Evolutionary conservation across 306 rosid species (phyloP).

Genomic region (Casuarina equisetifolia): DNA sequence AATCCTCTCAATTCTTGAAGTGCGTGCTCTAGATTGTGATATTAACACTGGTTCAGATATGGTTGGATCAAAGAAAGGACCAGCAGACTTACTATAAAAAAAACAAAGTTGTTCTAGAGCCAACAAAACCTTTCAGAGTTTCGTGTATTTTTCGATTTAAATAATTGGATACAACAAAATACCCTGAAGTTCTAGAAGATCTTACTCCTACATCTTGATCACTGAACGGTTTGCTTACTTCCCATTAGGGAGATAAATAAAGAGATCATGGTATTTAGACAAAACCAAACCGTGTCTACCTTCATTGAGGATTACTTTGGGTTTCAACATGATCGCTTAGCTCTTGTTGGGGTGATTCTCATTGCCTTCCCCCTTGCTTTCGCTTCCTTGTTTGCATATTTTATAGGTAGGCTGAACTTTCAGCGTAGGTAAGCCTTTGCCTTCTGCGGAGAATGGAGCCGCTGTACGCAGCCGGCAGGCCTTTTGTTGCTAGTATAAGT

Average conservation of each 20-base stretch:
- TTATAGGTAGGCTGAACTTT: neutral
- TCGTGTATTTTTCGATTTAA: no score
- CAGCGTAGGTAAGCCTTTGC: neutral
- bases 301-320: conserved; percentile 3
- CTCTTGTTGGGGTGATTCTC: neutral
- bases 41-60: no score
- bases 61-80: no score
- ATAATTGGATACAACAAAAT: no score
- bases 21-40: no score
- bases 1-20: no score
- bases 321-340: neutral
- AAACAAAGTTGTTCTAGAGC: no score
- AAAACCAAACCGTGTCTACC: neutral
- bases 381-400: neutral
- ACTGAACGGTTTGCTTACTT: neutral
- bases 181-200: neutral
- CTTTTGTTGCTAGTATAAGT: neutral
- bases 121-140: no score
- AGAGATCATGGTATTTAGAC: neutral
- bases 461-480: neutral
- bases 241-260: conserved; percentile 5
- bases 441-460: neutral
- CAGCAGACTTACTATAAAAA: no score
- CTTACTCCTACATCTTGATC: conserved; percentile 9
- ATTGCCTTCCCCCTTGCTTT: neutral